Evolutionary conservation across 345 rosid species (phyloP), one percentile per base, ranked within the genome.

Genomic region (Murraya koenigii): DNA sequence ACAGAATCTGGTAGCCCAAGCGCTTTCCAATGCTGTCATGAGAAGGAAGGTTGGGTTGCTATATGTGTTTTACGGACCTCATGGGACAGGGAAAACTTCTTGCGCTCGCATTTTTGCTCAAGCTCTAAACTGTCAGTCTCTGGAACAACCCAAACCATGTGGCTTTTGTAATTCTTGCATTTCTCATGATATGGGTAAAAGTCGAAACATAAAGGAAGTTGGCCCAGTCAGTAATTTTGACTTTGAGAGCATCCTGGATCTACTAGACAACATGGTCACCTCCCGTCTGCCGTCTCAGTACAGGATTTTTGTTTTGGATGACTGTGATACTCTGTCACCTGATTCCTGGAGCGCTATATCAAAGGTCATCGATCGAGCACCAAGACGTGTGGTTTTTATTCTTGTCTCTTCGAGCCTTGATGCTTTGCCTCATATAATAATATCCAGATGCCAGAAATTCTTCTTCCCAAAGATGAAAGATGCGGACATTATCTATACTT

Each of bases 391-490:
- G 70, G 97, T 92, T 77, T 89, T 93, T 82, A 55, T 94, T 83
- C 96, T 97, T 74, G 88, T 94, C 71, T 86, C 97, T 81, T 93
- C 97, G 41, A 93, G 91, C 83, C 93, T 97, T 70, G 98, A 97
- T 73, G 89, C 89, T 71, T 80, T 97, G 79, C 99, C 99, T 85
- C 98, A 97, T 86, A 86, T 94, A 69, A 86, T 97, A 47, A 83
- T 93, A 73, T 91, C 98, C 41, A 91, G 99, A 78, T 97, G 99
- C 77, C 99, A 97, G 81, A 97, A 90, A 69, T 97, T 97, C 89
- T 94, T 93, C 78, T 94, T 94, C 83, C 94, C 99, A 0, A 97
- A 97, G 88, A 82, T 97, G 66, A 94, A 90, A 87, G 98, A 97
- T 76, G 92, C 87, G 10, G 98, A 97, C 85, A 90, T 97, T 66